phyloP scores from a whole-genome alignment of 23 red algal genomes.

The Gracilaria gracilis region DNA sequence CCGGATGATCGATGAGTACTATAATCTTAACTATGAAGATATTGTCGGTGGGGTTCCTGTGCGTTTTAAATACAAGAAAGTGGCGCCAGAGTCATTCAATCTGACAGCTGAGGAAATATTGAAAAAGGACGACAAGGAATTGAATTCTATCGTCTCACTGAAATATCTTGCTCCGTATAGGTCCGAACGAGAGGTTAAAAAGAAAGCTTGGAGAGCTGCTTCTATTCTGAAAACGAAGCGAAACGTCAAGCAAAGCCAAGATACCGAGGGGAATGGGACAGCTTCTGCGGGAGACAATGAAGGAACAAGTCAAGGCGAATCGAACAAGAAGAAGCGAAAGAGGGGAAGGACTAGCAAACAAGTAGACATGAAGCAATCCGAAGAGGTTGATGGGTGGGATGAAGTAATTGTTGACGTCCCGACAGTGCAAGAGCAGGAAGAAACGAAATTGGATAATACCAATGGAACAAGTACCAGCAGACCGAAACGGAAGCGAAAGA shows the following conservation, averaged over 20 bases:
- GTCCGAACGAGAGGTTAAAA: conserved; percentile 46
- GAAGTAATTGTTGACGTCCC: not conserved
- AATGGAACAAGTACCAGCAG: not conserved
- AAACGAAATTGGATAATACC: not conserved
- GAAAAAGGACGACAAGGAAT: conserved; percentile 85
- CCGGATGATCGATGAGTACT: conserved; percentile 89
- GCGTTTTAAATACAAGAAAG: conserved; percentile 91
- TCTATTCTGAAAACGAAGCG: not conserved
- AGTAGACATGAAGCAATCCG: not conserved
- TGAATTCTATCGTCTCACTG: conserved; percentile 86
- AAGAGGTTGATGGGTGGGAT: conserved; percentile 4
- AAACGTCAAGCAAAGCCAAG: not conserved
- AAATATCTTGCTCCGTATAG: conserved; percentile 88
- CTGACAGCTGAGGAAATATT: conserved; percentile 83
- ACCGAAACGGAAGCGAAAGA: conserved; percentile 22
- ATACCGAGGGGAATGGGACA: not conserved
- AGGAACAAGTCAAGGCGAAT: not conserved
- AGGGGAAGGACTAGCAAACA: not conserved
- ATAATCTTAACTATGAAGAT: conserved; percentile 91
- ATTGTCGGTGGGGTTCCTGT: conserved; percentile 72
- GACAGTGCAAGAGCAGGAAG: too few species aligned
- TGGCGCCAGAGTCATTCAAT: conserved; percentile 84
- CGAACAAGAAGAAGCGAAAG: not conserved
- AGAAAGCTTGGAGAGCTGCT: conserved; percentile 53
- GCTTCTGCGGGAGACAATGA: not conserved